Base-by-base conservation (phyloP, 257 asterid species). In the Solanum clarkiae region DNA sequence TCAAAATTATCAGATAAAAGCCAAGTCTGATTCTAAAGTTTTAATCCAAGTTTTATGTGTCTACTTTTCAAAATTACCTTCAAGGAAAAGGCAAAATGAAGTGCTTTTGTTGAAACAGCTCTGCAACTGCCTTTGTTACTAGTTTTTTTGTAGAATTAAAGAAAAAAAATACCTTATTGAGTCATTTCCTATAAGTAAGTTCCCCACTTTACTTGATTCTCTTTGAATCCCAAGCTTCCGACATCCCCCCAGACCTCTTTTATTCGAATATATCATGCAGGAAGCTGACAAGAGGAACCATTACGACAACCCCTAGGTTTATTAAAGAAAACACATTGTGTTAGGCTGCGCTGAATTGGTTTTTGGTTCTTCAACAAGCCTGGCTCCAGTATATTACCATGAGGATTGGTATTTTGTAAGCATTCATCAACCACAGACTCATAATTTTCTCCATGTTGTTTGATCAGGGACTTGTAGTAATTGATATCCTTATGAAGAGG, bases 401-500 rank as follows among this genome's bases (percentile, higher is more conserved):
- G 85, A 83, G 84, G 63, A 42, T 57, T 72, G 13, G 54, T 71
- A 36, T 22, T 75, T 9, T 18, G 84, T 44, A 65, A 82, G 80
- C 47, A 53, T 18, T 69, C 87, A 12, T 55, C 68, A 51, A 56
- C 87, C 84, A 4, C 12, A 42, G 1, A 63, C 18, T 69, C 68
- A 60, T 22, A 85, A 20, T 56, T 86, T 80, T 74, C 81, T 69
- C 91, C 93, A 88, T 85, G 90, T 82, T 88, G 87, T 84, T 66
- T 85, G 83, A 88, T 81, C 55, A 85, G 66, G 82, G 89, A 66
- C 62, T 85, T 84, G 22, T 51, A 36, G 80, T 88, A 71, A 44
- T 84, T 84, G 20, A 81, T 14, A 79, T 89, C 91, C 72, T 80
- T 84, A 16, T 47, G 59, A 63, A 62, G 53, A 88, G 86, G 81